Evolutionary conservation across 129 eudicot genomes (phyloP), one percentile per base, ranked within the genome.

Genomic region (Helianthus tuberosus): DNA sequence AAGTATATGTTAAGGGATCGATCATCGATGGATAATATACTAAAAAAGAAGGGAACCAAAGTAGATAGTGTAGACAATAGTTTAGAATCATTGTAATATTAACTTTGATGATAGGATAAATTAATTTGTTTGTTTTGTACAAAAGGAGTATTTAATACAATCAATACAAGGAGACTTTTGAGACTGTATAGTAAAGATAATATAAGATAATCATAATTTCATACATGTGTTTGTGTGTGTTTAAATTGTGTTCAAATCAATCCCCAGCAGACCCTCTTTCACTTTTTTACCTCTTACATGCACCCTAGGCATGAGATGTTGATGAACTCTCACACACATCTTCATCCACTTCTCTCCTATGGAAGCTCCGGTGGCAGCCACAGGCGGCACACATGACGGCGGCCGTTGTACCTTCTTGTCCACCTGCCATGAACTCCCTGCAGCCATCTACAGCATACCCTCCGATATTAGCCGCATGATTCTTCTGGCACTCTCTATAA

Each of bases 341-440:
- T 79, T 85, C 94, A 60, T 75, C 86, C 12, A 77, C 80, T 23
- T 55, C 62, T 69, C 88, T 86, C 74, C 90, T 74, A 61, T 91
- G 97, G 65, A 91, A 91, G 61, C 79, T 91, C 86, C 97, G 83
- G 82, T 91, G 97, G 74, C 97, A 91, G 64, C 90, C 89, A 43
- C 97, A 91, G 49, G 97, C 97, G 14, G 96, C 97, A 35, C 97
- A 91, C 25, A 52, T 32, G 9, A 86, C 84, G 0, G 88, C 90
- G 0, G 75, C 89, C 23, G 58, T 23, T 0, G 97, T 88, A 20
- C 91, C 92, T 41, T 88, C 89, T 16, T 66, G 77, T 3, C 97
- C 97, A n/a, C 88, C 86, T 3, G 92, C 92, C 96, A 91, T 72
- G 68, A 79, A 79, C 79, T 79, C 83, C 52, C 83, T 65, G 78